phyloP scores from a whole-genome alignment of 495 filamentous ascomycete genomes.

The Xylaria palmicola region DNA sequence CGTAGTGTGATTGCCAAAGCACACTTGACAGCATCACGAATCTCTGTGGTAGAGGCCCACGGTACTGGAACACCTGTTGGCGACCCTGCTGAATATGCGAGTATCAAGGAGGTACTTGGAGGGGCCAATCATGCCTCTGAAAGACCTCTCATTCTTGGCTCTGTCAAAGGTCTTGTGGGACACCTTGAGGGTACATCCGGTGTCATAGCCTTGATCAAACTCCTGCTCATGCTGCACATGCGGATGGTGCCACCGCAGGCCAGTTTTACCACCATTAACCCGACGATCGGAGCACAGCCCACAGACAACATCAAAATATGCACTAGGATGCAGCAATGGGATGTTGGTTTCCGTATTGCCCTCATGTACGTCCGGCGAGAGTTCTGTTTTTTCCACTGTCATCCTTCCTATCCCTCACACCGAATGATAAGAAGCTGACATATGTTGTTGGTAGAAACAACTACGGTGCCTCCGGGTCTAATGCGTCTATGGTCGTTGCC shows the following conservation, averaged over 20 bases:
- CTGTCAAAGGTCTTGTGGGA: slow-evolving; percentile 50
- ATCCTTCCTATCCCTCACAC: not conserved
- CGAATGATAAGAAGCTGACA: not conserved
- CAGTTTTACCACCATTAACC: slow-evolving; percentile 41
- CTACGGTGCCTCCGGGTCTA: slow-evolving; percentile 32
- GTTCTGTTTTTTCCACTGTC: not conserved
- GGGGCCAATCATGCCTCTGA: slow-evolving; percentile 20
- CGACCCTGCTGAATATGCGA: slow-evolving; percentile 39
- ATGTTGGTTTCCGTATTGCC: slow-evolving; percentile 30
- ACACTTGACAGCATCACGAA: slow-evolving; percentile 16
- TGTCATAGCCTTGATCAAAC: slow-evolving; percentile 39
- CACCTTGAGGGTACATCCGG: slow-evolving; percentile 51
- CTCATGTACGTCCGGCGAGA: slow-evolving; percentile 34
- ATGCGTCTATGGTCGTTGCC: slow-evolving; percentile 20
- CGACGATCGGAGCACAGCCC: slow-evolving; percentile 22
- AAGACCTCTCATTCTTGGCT: slow-evolving; percentile 32
- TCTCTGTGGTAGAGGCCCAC: slow-evolving; percentile 38
- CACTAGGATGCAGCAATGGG: slow-evolving; percentile 34
- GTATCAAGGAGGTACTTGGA: not conserved
- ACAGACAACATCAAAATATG: slow-evolving; percentile 42
- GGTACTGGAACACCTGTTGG: slow-evolving; percentile 43
- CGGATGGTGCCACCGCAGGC: slow-evolving; percentile 42
- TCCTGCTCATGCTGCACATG: slow-evolving; percentile 47
- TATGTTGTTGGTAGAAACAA: slow-evolving; percentile 18
- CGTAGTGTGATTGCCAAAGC: not conserved